Conservation (phyloP, 176 grass and related monocot genomes). For the Aegilops longissima region DNA sequence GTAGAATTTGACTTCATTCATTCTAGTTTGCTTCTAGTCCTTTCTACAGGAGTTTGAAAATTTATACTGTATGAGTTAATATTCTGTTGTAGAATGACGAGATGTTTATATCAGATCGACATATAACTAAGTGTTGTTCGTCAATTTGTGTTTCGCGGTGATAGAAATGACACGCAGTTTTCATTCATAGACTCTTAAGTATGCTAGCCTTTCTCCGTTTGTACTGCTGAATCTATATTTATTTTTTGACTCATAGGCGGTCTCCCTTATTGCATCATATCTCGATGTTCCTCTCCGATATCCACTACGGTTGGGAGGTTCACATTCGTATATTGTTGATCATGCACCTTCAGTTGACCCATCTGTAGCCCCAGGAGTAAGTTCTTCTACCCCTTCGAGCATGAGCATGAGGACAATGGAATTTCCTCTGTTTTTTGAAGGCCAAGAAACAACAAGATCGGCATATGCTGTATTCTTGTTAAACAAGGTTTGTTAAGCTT, state of each 20-base stretch:
- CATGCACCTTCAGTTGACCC: constrained; percentile 66
- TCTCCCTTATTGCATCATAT: constrained; percentile 71
- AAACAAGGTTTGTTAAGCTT: constrained; percentile 68
- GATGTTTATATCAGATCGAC: background rate
- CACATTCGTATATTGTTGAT: constrained; percentile 75
- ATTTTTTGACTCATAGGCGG: constrained; percentile 58
- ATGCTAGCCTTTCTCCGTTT: background rate
- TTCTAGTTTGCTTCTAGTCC: background rate
- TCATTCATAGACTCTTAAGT: background rate
- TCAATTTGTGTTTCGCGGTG: background rate
- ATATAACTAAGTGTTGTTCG: background rate
- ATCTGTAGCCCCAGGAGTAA: constrained; percentile 40
- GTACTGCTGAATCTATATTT: constrained; percentile 18
- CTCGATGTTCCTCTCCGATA: constrained; percentile 85
- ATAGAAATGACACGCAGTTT: background rate
- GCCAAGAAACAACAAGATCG: constrained; percentile 87
- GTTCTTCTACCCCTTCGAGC: constrained; percentile 29
- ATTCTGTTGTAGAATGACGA: background rate
- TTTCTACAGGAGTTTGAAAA: background rate
- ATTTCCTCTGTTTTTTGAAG: constrained; percentile 89
- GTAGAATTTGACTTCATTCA: background rate
- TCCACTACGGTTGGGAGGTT: constrained; percentile 81
- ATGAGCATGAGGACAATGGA: constrained; percentile 53
- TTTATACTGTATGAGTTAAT: background rate
- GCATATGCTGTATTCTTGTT: constrained; percentile 94